Percentiles rank a stretch among this genome's conserved stretches.
These are phyloP conservation scores for Mortierella sp. DNA, from an alignment of 371 early-diverging fungal genomes.

Conservation along the genomic window DNA sequence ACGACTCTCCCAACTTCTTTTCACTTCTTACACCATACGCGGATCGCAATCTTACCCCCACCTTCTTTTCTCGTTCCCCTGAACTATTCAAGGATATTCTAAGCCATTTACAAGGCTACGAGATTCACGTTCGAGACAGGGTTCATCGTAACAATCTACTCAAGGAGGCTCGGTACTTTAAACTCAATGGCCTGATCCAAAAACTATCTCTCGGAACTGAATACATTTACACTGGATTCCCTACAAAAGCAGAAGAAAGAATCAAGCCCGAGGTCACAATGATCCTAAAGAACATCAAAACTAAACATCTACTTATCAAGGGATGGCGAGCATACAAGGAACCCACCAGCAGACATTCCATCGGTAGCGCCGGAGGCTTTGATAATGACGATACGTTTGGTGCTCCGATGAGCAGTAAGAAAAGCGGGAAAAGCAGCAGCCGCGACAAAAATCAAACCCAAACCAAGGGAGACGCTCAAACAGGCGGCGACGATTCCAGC, in stretches of 20 bases:
- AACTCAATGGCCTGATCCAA: constrained; percentile 64
- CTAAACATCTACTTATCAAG: constrained; percentile 45
- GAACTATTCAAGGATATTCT: constrained; percentile 73
- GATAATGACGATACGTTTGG: not conserved
- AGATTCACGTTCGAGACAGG: constrained; percentile 68
- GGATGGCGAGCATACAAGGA: constrained; percentile 48
- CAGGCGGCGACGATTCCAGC: not conserved
- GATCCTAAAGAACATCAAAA: constrained; percentile 46
- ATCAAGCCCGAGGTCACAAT: constrained; percentile 53
- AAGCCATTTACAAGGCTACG: constrained; percentile 72
- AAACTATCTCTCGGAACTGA: constrained; percentile 59
- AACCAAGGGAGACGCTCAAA: not conserved
- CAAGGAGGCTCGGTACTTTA: constrained; percentile 73
- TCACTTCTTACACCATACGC: constrained; percentile 40
- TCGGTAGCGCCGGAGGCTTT: not conserved
- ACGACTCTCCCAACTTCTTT: constrained; percentile 47
- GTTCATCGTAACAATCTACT: constrained; percentile 72
- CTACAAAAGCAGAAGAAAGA: constrained; percentile 43
- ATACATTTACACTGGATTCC: constrained; percentile 43
- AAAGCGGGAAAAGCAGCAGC: not conserved
- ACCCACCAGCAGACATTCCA: not conserved
- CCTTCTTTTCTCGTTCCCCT: constrained; percentile 70
- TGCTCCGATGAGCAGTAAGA: not conserved
- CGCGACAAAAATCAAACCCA: not conserved
- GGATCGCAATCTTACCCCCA: constrained; percentile 59